These are phyloP conservation scores for Peronospora farinosa DNA, from an alignment of 352 stramenopile genomes.

Conservation along the genomic window DNA sequence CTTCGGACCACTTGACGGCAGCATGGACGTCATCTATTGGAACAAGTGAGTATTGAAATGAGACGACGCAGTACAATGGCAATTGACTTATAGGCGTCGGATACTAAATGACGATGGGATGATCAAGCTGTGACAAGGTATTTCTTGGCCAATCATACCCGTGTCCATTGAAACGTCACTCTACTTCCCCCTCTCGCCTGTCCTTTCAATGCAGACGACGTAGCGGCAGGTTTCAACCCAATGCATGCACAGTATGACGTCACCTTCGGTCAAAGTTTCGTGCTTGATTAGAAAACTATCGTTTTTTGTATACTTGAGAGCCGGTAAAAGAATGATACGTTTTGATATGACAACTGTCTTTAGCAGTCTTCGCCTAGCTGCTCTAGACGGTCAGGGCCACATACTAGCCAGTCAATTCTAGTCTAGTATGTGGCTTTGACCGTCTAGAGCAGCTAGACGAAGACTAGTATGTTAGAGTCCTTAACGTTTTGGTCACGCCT, in stretches of 20 bases:
- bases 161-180: too few relatives aligned
- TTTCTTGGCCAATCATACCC: background rate
- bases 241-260: background rate
- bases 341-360: too few relatives aligned
- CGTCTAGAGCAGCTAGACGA: too few relatives aligned
- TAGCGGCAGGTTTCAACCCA: background rate
- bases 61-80: background rate
- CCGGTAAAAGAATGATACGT: too few relatives aligned
- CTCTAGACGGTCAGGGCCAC: too few relatives aligned
- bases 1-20: background rate
- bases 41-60: slow-evolving; percentile 5
- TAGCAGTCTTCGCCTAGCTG: too few relatives aligned
- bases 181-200: background rate
- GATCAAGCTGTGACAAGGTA: background rate
- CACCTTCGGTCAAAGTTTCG: background rate
- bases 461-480: too few relatives aligned
- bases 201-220: slow-evolving; percentile 1
- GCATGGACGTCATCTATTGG: slow-evolving; percentile 6
- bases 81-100: background rate
- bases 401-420: too few relatives aligned
- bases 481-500: background rate
- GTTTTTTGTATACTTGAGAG: too few relatives aligned
- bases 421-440: too few relatives aligned
- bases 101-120: background rate
- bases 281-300: too few relatives aligned